Base-by-base conservation (phyloP, 2,329 filamentous ascomycete genomes). In the Botrytis galanthina region DNA sequence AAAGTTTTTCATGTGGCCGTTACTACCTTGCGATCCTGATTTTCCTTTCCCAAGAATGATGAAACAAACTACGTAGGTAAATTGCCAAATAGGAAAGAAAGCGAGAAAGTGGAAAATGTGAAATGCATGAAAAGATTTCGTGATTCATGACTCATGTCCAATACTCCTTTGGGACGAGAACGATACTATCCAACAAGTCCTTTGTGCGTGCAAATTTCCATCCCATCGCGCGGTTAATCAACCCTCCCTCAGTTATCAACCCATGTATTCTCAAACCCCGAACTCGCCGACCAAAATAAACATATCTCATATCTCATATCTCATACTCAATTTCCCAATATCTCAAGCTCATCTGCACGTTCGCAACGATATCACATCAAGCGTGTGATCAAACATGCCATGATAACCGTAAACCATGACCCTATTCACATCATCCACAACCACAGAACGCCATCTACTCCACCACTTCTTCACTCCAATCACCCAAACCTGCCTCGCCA, bases 391-490 rank as follows among this genome's bases (percentile, higher is more conserved):
- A 26, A 67, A 20, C 29, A 29, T 67, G 22, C 32, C 64, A 22
- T 16, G 39, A 35, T 54, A 39, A 54, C 35, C 26, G 35, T 39
- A 39, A 67, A 18, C 9, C 64, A 39, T 20, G 51, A 39, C 32
- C 26, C 35, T 3, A 39, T 32, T 57, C 35, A 68, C 4, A 57
- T 26, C 18, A 42, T 26, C 12, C 39, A 32, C 35, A 51, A 35
- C 12, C n/a, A 35, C 35, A 35, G 37, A 29, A 57, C 14, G 26
- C 37, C n/a, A 67, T 51, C 37, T 64, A 64, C 37, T 63, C 29
- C 44, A 71, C 60, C 59, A 69, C 67, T 42, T 78, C 76, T 75
- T 80, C 79, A 72, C 77, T 79, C 77, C 78, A 80, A 73, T 80
- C 80, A n/a, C 77, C 76, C 32, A 74, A 69, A 14, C 68, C 74